Evolutionary conservation across 2,329 filamentous ascomycete species (phyloP).

Genomic region (Fusarium buharicum): DNA sequence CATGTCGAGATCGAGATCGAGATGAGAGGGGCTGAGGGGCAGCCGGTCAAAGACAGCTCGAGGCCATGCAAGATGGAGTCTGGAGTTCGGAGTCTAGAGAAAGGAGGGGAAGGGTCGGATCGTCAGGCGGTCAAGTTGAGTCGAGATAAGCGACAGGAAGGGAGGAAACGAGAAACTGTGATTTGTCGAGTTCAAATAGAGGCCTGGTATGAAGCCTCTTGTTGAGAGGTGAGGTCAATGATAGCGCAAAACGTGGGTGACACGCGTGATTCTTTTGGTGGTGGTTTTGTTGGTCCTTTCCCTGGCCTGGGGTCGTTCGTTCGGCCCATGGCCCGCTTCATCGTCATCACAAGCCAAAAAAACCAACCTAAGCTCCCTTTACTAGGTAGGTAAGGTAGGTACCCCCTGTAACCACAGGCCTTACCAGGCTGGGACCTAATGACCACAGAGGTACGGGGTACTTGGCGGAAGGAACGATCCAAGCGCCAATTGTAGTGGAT

Average conservation of each 20-base stretch:
- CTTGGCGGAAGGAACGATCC: slow-evolving; percentile 13
- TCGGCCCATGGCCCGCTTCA: slow-evolving; percentile 18
- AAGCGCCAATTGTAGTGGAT: slow-evolving; percentile 43
- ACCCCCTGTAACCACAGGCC: background rate
- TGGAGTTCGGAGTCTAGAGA: background rate
- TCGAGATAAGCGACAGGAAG: slow-evolving; percentile 14
- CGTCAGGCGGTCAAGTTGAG: slow-evolving; percentile 20
- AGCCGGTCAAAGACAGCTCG: slow-evolving; percentile 38
- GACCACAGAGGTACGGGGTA: slow-evolving; percentile 8
- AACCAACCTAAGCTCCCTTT: background rate
- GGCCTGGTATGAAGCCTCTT: background rate
- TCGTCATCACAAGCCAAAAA: slow-evolving; percentile 41
- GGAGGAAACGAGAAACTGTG: slow-evolving; percentile 4
- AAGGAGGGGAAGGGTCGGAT: slow-evolving; percentile 11
- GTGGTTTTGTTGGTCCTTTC: slow-evolving; percentile 17
- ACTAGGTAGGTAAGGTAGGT: too few species aligned
- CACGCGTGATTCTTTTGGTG: slow-evolving; percentile 23
- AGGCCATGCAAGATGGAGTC: slow-evolving; percentile 38
- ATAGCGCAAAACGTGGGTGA: slow-evolving; percentile 35
- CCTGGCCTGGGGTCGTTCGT: slow-evolving; percentile 21
- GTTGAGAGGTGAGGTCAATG: background rate
- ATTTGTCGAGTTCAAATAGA: slow-evolving; percentile 18
- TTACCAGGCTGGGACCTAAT: background rate
- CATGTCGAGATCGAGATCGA: slow-evolving; percentile 54
- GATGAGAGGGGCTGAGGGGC: slow-evolving; percentile 35